Conservation (phyloP, 2,329 filamentous ascomycete genomes). For the Calonectria henricotiae region DNA sequence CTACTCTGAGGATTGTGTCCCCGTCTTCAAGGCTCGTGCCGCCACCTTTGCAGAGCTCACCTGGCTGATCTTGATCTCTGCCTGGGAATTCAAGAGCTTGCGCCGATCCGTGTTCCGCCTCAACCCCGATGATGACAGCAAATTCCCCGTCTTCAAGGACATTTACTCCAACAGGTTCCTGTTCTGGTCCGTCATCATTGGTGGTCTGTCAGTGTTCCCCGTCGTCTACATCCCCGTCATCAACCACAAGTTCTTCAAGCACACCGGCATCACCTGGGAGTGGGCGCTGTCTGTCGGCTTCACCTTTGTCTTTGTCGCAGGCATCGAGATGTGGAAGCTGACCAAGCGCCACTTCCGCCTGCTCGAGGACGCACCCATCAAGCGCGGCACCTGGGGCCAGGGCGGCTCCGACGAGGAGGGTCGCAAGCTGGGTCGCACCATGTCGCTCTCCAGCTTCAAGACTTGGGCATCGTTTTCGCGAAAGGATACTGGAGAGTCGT, state of each 20-base stretch:
- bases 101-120: conserved; percentile 81
- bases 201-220: conserved; percentile 76
- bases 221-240: conserved; percentile 82
- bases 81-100: conserved; percentile 85
- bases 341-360: conserved; percentile 73
- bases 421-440: conserved; percentile 64
- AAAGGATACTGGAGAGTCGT: conserved; percentile 61
- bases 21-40: conserved; percentile 80
- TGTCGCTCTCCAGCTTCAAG: conserved; percentile 70
- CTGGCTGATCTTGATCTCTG: conserved; percentile 81
- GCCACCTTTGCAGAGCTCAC: conserved; percentile 83
- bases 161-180: conserved; percentile 81
- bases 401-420: conserved; percentile 66
- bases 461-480: conserved; percentile 64
- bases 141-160: conserved; percentile 73
- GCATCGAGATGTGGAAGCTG: conserved; percentile 82
- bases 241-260: conserved; percentile 81
- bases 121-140: conserved; percentile 67
- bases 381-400: conserved; percentile 69
- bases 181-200: conserved; percentile 77
- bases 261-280: conserved; percentile 81
- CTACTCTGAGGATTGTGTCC: conserved; percentile 70
- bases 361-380: conserved; percentile 69
- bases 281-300: conserved; percentile 80
- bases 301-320: conserved; percentile 76